Conservation (phyloP, 1,284 basidiomycete species). For the Pseudozyma thailandica region DNA sequence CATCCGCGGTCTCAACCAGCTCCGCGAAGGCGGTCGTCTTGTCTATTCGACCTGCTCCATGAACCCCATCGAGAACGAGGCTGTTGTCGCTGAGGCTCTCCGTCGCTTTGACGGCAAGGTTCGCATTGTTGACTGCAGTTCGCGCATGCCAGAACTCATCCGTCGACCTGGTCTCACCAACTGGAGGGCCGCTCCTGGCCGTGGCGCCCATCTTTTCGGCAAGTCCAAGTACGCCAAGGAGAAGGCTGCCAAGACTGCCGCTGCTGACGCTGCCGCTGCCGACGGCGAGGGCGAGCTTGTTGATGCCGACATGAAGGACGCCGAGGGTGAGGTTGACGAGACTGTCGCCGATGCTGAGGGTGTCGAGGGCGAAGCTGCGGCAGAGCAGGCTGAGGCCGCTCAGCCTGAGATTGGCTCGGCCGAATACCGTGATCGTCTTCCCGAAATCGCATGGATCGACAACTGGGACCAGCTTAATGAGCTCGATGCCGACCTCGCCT, state of each 20-base stretch:
- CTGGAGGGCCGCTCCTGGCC: constrained; percentile 64
- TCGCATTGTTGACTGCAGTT: constrained; percentile 82
- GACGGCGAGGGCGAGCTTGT: constrained; percentile 27
- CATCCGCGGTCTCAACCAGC: constrained; percentile 87
- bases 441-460: constrained; percentile 61
- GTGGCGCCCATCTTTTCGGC: constrained; percentile 55
- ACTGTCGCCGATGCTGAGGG: constrained; percentile 9
- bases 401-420: constrained; percentile 41
- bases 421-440: constrained; percentile 52
- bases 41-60: constrained; percentile 98
- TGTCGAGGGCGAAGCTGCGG: constrained; percentile 5
- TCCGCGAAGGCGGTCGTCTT: constrained; percentile 85
- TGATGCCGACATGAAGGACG: constrained; percentile 41
- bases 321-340: constrained; percentile 37
- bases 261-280: constrained; percentile 21
- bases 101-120: constrained; percentile 73
- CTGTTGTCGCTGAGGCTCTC: constrained; percentile 83
- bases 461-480: constrained; percentile 59
- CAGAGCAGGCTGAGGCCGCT: constrained; percentile 8
- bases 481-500: constrained; percentile 58
- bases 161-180: constrained; percentile 71
- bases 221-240: constrained; percentile 43
- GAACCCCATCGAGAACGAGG: constrained; percentile 97
- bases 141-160: constrained; percentile 77
- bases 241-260: constrained; percentile 29